Evolutionary conservation across 306 rosid species (phyloP), one percentile per base, ranked within the genome.

Genomic region (Nissolia schottii): DNA sequence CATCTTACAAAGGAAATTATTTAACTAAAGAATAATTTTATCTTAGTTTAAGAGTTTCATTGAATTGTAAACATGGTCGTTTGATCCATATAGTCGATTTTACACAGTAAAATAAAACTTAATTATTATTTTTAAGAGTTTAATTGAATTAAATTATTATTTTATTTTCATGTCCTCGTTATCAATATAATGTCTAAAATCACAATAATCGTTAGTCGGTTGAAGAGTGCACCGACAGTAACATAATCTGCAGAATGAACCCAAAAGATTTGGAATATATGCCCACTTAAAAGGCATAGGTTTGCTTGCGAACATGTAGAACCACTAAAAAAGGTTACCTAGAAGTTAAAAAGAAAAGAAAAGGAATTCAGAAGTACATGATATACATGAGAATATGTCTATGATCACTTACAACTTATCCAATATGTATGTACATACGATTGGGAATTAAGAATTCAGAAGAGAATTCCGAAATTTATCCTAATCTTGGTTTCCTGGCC

Each of bases 201-300:
- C 7, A 34, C 1, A 34, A 7, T 32, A 32, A 4, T 32, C 37
- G 13, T 35, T 46, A 22, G 69, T 14, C 9, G 24, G 60, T 37
- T 16, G 43, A 41, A 50, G 32, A 37, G n/a, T 29, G 71, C 55
- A 61, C 84, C 77, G 77, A 74, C 77, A 80, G 53, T 22, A 32
- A 15, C 60, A 55, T 13, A 18, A 3, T 16, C 28, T 51, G 51
- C 31, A 27, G n/a, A 51, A 15, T 15, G 11, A 10, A 48, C 46
- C 10, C 6, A n/a, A 37, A 49, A 32, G 13, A 34, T 16, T 41
- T 4, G 48, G 45, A 18, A 40, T 40, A 11, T 29, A 11, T 71
- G 40, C 54, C 7, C 19, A 25, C 7, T n/a, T 19, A 5, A 16
- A 24, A 15, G 64, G 23, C 56, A 74, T 24, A 34, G 71, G 64